A percentile compares a stretch with the other conserved stretches of the same genome.
Conservation (phyloP, 2,329 filamentous ascomycete genomes). For the Paecilomyces sp. region DNA sequence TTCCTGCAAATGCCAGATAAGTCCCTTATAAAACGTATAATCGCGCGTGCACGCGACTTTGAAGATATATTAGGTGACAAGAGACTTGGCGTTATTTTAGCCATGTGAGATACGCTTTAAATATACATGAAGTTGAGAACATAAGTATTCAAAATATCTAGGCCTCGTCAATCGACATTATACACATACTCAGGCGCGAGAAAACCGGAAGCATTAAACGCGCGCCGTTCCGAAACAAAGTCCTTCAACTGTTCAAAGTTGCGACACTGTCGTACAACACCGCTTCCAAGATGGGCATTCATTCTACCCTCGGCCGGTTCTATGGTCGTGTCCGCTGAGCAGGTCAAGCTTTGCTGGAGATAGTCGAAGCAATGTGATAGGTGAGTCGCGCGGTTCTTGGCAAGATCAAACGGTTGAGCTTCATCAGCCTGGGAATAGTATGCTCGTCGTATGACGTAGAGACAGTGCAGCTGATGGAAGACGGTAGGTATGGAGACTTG, state of each 20-base stretch:
- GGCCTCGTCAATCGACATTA: no score
- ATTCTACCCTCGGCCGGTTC: conserved; percentile 18
- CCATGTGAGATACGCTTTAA: no score
- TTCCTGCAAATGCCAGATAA: no score
- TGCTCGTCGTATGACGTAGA: conserved; percentile 29
- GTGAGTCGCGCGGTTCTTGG: conserved; percentile 26
- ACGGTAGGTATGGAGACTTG: conserved; percentile 11
- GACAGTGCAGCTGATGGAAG: conserved; percentile 36
- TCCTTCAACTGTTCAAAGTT: conserved; percentile 29
- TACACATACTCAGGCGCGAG: not conserved
- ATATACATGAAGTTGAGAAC: no score
- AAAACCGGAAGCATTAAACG: conserved; percentile 5
- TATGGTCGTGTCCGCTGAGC: conserved; percentile 31
- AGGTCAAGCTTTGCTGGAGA: conserved; percentile 31
- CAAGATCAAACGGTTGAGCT: conserved; percentile 12
- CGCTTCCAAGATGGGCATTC: conserved; percentile 18
- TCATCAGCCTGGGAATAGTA: conserved; percentile 24
- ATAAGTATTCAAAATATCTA: no score
- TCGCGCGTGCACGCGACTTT: no score
- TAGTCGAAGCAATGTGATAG: conserved; percentile 36
- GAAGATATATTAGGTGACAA: no score
- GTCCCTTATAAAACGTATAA: no score
- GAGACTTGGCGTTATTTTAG: no score
- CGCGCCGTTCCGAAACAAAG: conserved; percentile 27
- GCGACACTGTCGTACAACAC: conserved; percentile 27